Evolutionary conservation across 169 alveolate genomes (phyloP).

Genomic region (Cryptosporidium felis): DNA sequence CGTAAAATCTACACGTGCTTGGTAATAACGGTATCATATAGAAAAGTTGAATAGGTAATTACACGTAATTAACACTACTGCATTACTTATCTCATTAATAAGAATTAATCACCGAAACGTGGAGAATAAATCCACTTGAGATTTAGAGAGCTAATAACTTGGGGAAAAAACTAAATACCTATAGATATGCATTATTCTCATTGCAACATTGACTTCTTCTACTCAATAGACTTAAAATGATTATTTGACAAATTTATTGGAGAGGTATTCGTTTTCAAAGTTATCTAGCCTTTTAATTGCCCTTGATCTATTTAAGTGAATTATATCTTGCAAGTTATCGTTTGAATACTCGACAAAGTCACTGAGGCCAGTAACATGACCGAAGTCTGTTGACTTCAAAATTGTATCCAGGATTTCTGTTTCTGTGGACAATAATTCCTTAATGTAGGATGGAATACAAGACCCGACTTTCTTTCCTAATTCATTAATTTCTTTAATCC

Average conservation of each 20-base stretch:
- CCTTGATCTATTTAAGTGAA: background rate
- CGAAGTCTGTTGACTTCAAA: slow-evolving; percentile 14
- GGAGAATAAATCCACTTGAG: too few relatives aligned
- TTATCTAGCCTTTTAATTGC: slow-evolving; percentile 40
- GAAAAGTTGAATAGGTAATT: background rate
- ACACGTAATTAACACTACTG: slow-evolving; percentile 5
- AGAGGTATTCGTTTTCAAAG: slow-evolving; percentile 4
- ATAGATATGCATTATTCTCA: too few relatives aligned
- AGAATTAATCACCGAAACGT: too few relatives aligned
- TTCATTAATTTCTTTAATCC: background rate
- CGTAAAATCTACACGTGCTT: background rate
- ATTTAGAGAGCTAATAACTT: too few relatives aligned
- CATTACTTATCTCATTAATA: background rate
- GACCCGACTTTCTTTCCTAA: slow-evolving; percentile 21
- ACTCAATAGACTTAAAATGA: too few relatives aligned
- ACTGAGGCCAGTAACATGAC: slow-evolving; percentile 22
- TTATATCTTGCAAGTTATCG: slow-evolving; percentile 22
- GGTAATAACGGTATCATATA: slow-evolving; percentile 10
- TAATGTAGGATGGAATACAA: slow-evolving; percentile 15
- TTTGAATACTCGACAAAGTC: slow-evolving; percentile 52
- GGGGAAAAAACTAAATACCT: background rate
- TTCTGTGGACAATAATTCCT: background rate
- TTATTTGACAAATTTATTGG: background rate
- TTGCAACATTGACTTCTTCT: too few relatives aligned
- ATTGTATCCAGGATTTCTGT: slow-evolving; percentile 33